These are phyloP conservation scores for Lojkania enalia DNA, from an alignment of 2,329 filamentous ascomycete species.

Conservation along the genomic window DNA sequence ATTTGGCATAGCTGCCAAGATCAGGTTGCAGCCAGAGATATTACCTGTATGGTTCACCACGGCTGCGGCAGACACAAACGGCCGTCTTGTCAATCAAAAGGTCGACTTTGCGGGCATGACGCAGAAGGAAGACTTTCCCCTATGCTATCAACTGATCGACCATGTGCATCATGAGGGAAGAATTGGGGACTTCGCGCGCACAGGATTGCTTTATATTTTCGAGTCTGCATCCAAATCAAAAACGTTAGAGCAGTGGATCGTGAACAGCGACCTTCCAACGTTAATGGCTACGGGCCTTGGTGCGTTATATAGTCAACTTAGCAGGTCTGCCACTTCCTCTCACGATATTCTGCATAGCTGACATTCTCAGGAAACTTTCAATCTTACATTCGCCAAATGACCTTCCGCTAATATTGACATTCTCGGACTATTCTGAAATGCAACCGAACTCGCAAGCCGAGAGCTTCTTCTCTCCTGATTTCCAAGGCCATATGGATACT, in stretches of 20 bases:
- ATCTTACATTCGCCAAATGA: constrained; percentile 75
- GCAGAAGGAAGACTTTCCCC: constrained; percentile 86
- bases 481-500: constrained; percentile 84
- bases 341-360: constrained; percentile 9
- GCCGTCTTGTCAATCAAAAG: constrained; percentile 53
- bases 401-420: constrained; percentile 78
- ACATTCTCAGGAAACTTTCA: constrained; percentile 68
- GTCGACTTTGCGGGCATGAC: constrained; percentile 81
- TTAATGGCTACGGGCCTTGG: constrained; percentile 96
- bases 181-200: constrained; percentile 93
- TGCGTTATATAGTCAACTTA: constrained; percentile 71
- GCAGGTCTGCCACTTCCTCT: constrained; percentile 50
- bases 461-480: constrained; percentile 72
- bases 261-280: constrained; percentile 93
- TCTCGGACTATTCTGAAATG: constrained; percentile 85
- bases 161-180: constrained; percentile 96
- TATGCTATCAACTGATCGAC: constrained; percentile 94
- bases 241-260: constrained; percentile 89
- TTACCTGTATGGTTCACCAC: constrained; percentile 88
- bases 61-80: constrained; percentile 44
- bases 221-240: constrained; percentile 85
- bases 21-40: constrained; percentile 83
- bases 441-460: constrained; percentile 67
- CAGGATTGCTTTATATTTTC: constrained; percentile 91
- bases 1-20: constrained; percentile 96